Evolutionary conservation across 306 rosid species (phyloP).

Genomic region (Medicago arabica): DNA sequence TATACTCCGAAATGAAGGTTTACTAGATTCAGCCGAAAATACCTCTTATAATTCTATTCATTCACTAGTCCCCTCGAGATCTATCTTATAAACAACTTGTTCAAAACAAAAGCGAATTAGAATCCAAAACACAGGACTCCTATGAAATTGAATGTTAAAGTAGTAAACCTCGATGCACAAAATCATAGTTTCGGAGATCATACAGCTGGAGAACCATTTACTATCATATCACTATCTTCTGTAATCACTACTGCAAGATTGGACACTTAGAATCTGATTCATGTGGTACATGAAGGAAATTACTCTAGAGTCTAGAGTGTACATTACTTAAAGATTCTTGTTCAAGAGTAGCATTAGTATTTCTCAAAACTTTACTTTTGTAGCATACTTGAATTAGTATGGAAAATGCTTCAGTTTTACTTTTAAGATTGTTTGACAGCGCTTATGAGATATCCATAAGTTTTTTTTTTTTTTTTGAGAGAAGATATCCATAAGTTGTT

Average conservation of each 20-base stretch:
- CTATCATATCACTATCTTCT: slow-evolving; percentile 64
- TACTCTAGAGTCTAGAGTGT: not conserved
- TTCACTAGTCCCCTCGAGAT: too few relatives aligned
- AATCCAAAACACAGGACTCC: too few relatives aligned
- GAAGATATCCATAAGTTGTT: too few relatives aligned
- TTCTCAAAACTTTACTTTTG: slow-evolving; percentile 20
- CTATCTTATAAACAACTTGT: too few relatives aligned
- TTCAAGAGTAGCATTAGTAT: not conserved
- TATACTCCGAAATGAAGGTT: too few relatives aligned
- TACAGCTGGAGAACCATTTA: slow-evolving; percentile 93
- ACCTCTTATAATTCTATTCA: too few relatives aligned
- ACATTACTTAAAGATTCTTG: slow-evolving; percentile 18
- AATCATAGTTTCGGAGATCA: slow-evolving; percentile 57
- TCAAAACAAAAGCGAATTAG: too few relatives aligned
- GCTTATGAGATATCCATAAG: not conserved
- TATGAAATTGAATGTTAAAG: too few relatives aligned
- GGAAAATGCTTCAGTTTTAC: slow-evolving; percentile 13
- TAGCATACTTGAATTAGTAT: slow-evolving; percentile 66
- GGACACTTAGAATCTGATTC: too few relatives aligned
- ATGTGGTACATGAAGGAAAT: too few relatives aligned
- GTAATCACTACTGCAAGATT: slow-evolving; percentile 83
- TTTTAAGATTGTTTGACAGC: not conserved
- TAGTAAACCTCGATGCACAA: slow-evolving; percentile 49
- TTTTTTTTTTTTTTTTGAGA: too few relatives aligned
- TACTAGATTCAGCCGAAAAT: too few relatives aligned